A percentile compares a stretch with the other conserved stretches of the same genome.
Conservation (phyloP, 345 rosid genomes). For the Salix exigua region DNA sequence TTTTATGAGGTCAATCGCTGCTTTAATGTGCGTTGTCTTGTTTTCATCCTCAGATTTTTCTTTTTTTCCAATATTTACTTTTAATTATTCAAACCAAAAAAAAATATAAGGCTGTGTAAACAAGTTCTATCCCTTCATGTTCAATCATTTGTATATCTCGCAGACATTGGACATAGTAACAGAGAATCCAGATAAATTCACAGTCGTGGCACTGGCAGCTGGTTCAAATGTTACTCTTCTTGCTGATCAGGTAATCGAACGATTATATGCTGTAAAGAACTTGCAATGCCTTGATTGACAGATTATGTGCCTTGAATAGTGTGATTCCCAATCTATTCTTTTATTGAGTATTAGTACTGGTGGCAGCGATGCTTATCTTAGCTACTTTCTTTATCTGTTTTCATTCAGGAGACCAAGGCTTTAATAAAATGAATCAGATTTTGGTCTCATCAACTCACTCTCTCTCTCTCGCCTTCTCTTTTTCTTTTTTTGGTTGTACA, state of each 20-base stretch:
- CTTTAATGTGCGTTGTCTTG: neutral
- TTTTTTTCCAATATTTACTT: too few relatives aligned
- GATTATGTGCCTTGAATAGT: neutral
- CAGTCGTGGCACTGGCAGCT: slow-evolving; percentile 90
- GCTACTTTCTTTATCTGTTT: neutral
- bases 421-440: neutral
- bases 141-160: slow-evolving; percentile 10
- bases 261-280: neutral
- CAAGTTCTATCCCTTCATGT: neutral
- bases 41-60: neutral
- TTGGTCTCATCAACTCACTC: neutral
- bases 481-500: slow-evolving; percentile 27
- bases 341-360: neutral
- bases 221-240: slow-evolving; percentile 95
- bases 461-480: neutral
- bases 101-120: too few relatives aligned
- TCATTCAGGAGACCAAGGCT: neutral
- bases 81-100: too few relatives aligned
- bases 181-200: slow-evolving; percentile 84
- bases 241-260: slow-evolving; percentile 70
- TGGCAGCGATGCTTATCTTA: neutral
- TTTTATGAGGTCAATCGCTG: neutral
- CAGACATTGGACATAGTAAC: slow-evolving; percentile 92
- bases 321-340: neutral
- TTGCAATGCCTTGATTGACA: neutral